A percentile compares a stretch with the other conserved stretches of the same genome.
phyloP scores from a whole-genome alignment of 2,329 filamentous ascomycete species.

The Venturia asperata region DNA sequence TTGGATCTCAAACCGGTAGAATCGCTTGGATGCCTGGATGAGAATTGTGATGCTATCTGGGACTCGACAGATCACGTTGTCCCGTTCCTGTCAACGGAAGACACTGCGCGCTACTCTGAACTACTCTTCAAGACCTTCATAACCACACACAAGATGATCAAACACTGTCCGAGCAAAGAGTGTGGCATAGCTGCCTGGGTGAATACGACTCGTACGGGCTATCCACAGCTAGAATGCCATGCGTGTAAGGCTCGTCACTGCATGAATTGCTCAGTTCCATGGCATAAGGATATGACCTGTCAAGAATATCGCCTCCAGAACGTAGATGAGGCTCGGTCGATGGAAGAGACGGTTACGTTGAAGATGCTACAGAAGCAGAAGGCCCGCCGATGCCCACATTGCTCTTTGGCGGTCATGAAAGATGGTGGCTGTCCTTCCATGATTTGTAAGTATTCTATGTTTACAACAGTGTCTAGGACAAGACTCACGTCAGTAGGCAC shows the following conservation, averaged over 20 bases:
- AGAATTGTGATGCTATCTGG: slow-evolving; percentile 15
- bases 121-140: slow-evolving; percentile 11
- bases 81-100: slow-evolving; percentile 9
- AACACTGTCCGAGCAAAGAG: slow-evolving; percentile 12
- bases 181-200: slow-evolving; percentile 6
- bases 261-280: slow-evolving; percentile 13
- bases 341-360: slow-evolving; percentile 12
- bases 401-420: slow-evolving; percentile 18
- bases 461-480: not conserved
- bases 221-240: slow-evolving; percentile 16
- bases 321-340: slow-evolving; percentile 5
- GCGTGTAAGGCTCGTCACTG: slow-evolving; percentile 14
- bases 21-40: slow-evolving; percentile 15
- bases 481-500: slow-evolving; percentile 5
- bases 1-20: slow-evolving; percentile 10
- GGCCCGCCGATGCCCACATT: slow-evolving; percentile 18
- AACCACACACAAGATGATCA: slow-evolving; percentile 8
- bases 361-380: slow-evolving; percentile 15
- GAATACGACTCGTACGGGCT: not conserved
- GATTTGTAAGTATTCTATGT: not conserved
- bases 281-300: slow-evolving; percentile 18
- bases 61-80: slow-evolving; percentile 12
- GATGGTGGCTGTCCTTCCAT: slow-evolving; percentile 19
- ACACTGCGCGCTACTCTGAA: slow-evolving; percentile 13
- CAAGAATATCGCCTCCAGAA: slow-evolving; percentile 15